Evolutionary conservation across 1,284 basidiomycete species (phyloP).

Genomic region (Ustilago xerochloae): DNA sequence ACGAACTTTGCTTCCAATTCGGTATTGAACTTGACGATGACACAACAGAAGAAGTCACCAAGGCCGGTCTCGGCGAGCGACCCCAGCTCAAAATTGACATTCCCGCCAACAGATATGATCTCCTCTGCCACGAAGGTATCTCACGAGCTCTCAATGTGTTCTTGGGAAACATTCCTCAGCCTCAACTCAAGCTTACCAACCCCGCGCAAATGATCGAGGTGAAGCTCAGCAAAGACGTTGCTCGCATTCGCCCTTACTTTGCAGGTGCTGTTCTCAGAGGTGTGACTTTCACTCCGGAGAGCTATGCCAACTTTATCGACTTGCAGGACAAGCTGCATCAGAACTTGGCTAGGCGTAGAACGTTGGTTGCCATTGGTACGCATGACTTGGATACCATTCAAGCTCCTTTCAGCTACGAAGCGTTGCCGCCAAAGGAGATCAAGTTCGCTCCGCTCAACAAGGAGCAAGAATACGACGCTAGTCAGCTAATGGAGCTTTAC

Average conservation of each 20-base stretch:
- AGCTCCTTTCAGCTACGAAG: slow-evolving; percentile 90
- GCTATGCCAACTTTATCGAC: slow-evolving; percentile 97
- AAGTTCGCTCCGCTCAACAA: slow-evolving; percentile 88
- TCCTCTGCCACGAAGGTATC: slow-evolving; percentile 97
- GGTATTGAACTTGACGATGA: slow-evolving; percentile 98
- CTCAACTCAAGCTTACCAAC: slow-evolving; percentile 66
- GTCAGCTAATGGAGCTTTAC: slow-evolving; percentile 70
- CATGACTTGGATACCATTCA: slow-evolving; percentile 93
- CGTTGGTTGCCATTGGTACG: slow-evolving; percentile 95
- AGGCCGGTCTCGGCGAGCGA: slow-evolving; percentile 79
- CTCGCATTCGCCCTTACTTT: slow-evolving; percentile 86
- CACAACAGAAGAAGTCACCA: slow-evolving; percentile 90
- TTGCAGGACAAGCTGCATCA: slow-evolving; percentile 96
- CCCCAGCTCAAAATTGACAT: slow-evolving; percentile 98
- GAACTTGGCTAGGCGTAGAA: slow-evolving; percentile 89
- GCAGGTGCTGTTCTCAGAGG: slow-evolving; percentile 91
- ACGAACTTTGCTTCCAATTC: slow-evolving; percentile 95
- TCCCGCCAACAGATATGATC: slow-evolving; percentile 95
- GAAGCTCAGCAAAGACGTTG: slow-evolving; percentile 39
- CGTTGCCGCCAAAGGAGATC: slow-evolving; percentile 86
- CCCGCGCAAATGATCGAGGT: slow-evolving; percentile 56
- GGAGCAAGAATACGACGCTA: slow-evolving; percentile 72
- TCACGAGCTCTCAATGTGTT: slow-evolving; percentile 87
- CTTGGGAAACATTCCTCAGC: slow-evolving; percentile 78
- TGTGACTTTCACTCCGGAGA: slow-evolving; percentile 83